Percentiles rank a stretch among this genome's conserved stretches.
Conservation (phyloP, 2,329 filamentous ascomycete species). For the Monilinia fructicola region DNA sequence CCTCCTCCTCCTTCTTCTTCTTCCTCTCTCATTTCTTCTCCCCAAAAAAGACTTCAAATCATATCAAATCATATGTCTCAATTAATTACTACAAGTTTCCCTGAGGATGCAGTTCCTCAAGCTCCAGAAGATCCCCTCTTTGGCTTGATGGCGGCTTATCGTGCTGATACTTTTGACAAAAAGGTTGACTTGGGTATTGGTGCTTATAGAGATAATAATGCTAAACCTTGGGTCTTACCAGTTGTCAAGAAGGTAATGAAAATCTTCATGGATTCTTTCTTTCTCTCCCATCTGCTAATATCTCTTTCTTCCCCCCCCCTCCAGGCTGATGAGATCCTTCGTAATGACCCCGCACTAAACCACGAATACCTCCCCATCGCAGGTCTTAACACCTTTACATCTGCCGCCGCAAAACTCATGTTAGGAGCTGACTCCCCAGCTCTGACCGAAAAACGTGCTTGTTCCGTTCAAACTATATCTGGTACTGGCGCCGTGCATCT, state of each 20-base stretch:
- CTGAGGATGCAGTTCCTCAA: constrained; percentile 74
- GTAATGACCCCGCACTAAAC: constrained; percentile 85
- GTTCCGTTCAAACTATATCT: constrained; percentile 91
- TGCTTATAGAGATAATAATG: constrained; percentile 91
- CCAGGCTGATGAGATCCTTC: constrained; percentile 87
- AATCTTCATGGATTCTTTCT: not conserved
- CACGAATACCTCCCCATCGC: constrained; percentile 98
- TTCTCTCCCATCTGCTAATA: constrained; percentile 6
- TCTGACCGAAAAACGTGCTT: constrained; percentile 75
- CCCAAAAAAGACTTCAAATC: constrained; percentile 56
- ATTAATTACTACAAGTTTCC: constrained; percentile 62
- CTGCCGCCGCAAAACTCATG: constrained; percentile 87
- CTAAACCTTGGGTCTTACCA: constrained; percentile 95
- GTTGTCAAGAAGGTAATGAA: constrained; percentile 86
- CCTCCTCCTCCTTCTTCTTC: constrained; percentile 20
- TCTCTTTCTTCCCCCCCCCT: too few species aligned
- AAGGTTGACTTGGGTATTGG: constrained; percentile 94
- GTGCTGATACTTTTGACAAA: constrained; percentile 69
- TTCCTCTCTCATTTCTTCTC: constrained; percentile 42
- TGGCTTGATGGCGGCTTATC: constrained; percentile 84
- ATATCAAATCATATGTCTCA: constrained; percentile 69
- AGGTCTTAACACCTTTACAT: constrained; percentile 80
- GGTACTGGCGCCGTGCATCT: constrained; percentile 94
- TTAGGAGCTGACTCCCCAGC: constrained; percentile 78
- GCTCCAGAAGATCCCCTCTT: constrained; percentile 96